Conservation (phyloP, 2,329 filamentous ascomycete species). For the Nakataea oryzae region DNA sequence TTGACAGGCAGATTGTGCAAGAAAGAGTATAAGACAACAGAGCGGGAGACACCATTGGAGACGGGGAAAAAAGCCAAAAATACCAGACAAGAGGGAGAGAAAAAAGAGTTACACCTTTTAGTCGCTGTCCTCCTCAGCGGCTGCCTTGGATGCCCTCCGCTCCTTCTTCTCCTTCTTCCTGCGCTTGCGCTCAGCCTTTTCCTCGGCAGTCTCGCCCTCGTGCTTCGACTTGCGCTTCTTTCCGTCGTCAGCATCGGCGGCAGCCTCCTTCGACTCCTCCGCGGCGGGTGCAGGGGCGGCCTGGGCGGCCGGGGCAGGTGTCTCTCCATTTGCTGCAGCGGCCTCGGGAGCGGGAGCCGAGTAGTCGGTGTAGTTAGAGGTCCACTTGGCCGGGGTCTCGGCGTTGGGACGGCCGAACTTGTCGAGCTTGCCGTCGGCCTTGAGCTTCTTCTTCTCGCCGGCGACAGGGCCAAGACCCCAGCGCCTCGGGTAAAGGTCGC, state of each 20-base stretch:
- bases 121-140: slow-evolving; percentile 12
- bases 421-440: slow-evolving; percentile 94
- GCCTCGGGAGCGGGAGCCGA: slow-evolving; percentile 40
- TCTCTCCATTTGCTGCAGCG: slow-evolving; percentile 31
- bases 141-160: slow-evolving; percentile 13
- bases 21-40: not conserved
- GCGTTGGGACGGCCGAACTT: slow-evolving; percentile 94
- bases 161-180: slow-evolving; percentile 21
- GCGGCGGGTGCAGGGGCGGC: slow-evolving; percentile 20
- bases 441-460: slow-evolving; percentile 98
- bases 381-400: slow-evolving; percentile 89
- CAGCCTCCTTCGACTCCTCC: slow-evolving; percentile 21
- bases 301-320: slow-evolving; percentile 19
- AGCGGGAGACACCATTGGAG: not conserved
- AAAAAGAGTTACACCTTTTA: slow-evolving; percentile 1
- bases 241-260: slow-evolving; percentile 40
- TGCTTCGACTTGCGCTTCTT: slow-evolving; percentile 73
- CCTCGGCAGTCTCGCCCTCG: slow-evolving; percentile 63
- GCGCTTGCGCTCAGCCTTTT: slow-evolving; percentile 32
- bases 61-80: not conserved
- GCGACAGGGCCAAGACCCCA: slow-evolving; percentile 95
- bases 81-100: not conserved
- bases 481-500: slow-evolving; percentile 89
- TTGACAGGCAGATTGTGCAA: not conserved
- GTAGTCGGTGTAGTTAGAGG: slow-evolving; percentile 85